Conservation (phyloP, 768 basidiomycete species). For the Mycena maculata region DNA sequence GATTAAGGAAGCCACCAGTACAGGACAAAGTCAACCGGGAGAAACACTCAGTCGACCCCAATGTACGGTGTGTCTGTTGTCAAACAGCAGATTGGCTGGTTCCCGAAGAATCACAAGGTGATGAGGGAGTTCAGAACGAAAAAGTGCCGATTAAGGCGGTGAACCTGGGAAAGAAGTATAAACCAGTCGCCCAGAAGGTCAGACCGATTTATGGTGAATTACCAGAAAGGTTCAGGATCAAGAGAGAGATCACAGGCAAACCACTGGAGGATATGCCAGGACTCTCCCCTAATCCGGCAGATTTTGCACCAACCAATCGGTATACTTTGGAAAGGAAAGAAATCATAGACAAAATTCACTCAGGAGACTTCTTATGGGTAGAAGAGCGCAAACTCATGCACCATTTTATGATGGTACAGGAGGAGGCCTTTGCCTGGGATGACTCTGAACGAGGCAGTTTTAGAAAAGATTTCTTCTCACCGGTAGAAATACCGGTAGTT, state of each 20-base stretch:
- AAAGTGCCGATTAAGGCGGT: no score
- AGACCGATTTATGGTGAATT: not conserved
- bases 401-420: not conserved
- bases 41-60: no score
- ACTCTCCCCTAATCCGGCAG: not conserved
- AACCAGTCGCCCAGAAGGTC: not conserved
- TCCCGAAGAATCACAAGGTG: no score
- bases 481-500: no score
- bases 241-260: not conserved
- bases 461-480: no score
- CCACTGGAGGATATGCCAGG: not conserved
- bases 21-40: no score
- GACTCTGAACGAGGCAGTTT: no score
- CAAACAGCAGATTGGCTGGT: no score
- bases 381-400: not conserved
- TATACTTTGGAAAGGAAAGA: not conserved
- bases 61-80: no score
- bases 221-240: not conserved
- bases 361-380: not conserved
- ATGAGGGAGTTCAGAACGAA: no score
- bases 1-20: no score
- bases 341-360: not conserved
- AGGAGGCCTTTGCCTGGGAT: no score
- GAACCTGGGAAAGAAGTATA: not conserved
- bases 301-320: not conserved